A percentile compares a stretch with the other conserved stretches of the same genome.
Conservation (phyloP, 148 eudicot genomes). For the Arbutus unedo region DNA sequence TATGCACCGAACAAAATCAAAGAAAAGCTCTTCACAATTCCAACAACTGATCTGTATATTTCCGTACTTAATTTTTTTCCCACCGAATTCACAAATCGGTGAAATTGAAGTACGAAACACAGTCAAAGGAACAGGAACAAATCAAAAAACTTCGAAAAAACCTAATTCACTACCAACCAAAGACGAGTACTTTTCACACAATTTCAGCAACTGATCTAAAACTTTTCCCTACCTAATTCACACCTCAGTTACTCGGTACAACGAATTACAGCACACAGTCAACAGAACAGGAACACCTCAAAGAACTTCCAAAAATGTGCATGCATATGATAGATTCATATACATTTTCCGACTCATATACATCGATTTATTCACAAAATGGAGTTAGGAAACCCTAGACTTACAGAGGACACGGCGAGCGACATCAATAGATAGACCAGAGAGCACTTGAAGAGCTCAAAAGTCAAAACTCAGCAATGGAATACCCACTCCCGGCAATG, state of each 20-base stretch:
- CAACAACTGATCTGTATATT: not conserved
- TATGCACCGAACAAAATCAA: not conserved
- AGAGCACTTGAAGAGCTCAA: constrained; percentile 18
- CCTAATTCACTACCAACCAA: no score
- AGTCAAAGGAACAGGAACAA: not conserved
- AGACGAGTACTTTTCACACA: not conserved
- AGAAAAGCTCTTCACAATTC: not conserved
- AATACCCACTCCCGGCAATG: not conserved
- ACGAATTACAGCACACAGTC: not conserved
- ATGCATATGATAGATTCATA: not conserved
- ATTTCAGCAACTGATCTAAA: not conserved
- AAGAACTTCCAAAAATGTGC: constrained; percentile 1
- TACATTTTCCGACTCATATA: not conserved
- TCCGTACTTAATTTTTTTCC: not conserved
- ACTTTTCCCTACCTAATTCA: not conserved
- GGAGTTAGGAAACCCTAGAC: constrained; percentile 14
- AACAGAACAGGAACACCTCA: not conserved
- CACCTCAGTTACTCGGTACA: not conserved
- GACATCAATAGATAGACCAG: constrained; percentile 35
- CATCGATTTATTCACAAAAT: not conserved
- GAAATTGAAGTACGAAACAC: not conserved
- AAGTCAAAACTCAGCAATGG: constrained; percentile 12
- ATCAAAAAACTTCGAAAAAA: not conserved
- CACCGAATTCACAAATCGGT: not conserved
- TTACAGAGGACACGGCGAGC: constrained; percentile 26